Percentiles rank a stretch among this genome's conserved stretches.
Conservation (phyloP, 108 stramenopile genomes). For the Pseudonitzschia delicatissima region DNA sequence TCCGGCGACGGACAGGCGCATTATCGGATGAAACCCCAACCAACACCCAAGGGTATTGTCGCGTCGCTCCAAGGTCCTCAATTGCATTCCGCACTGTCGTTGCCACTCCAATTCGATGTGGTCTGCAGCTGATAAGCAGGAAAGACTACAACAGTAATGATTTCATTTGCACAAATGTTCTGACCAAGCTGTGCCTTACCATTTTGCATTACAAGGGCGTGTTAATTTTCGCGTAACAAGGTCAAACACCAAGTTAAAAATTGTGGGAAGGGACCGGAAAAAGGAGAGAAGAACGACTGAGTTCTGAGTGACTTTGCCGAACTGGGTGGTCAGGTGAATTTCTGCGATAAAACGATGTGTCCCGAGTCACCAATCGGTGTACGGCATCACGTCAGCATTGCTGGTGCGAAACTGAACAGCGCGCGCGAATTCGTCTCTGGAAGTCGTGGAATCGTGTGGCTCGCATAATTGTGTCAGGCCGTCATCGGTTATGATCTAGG, state of each 20-base stretch:
- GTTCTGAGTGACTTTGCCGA: background rate
- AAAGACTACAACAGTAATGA: background rate
- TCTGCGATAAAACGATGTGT: background rate
- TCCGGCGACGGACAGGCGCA: background rate
- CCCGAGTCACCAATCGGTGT: background rate
- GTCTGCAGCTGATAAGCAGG: background rate
- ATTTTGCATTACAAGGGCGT: conserved; percentile 16
- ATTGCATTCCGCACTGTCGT: background rate
- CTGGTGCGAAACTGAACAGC: background rate
- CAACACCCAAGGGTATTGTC: background rate
- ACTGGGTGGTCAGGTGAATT: background rate
- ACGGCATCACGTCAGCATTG: background rate
- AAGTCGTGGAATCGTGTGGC: background rate
- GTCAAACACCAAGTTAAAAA: conserved; percentile 8
- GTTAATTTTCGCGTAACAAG: background rate
- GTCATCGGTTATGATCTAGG: background rate
- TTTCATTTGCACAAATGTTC: background rate
- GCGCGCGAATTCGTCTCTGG: background rate
- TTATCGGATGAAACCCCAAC: background rate
- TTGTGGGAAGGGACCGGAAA: conserved; percentile 1
- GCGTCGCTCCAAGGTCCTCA: background rate
- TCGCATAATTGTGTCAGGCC: background rate
- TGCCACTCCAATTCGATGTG: background rate
- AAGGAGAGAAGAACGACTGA: background rate
- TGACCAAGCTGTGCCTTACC: background rate